Conservation (phyloP, 805 yeast species). For the Grigorovia transvaalensis region DNA sequence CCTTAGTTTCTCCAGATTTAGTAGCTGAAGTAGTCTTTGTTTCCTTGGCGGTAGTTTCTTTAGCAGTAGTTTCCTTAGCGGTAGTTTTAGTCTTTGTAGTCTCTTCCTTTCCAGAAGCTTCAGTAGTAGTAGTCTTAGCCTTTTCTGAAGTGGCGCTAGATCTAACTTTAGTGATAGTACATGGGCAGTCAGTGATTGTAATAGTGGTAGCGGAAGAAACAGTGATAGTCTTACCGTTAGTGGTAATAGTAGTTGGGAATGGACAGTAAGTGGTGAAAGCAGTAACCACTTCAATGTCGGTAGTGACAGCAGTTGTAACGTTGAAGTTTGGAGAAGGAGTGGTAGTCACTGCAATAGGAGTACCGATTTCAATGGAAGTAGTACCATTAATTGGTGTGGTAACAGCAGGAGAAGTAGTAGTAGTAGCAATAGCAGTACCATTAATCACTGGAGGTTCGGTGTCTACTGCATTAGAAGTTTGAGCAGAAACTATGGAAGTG, state of each 20-base stretch:
- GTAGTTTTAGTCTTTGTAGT: conserved; percentile 5
- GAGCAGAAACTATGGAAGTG: background rate
- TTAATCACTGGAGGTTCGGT: too few species aligned
- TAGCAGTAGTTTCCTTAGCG: background rate
- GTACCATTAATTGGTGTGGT: background rate
- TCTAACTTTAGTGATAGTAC: conserved; percentile 39
- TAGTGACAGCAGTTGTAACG: background rate
- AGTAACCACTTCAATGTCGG: conserved; percentile 42
- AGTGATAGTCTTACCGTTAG: conserved; percentile 59
- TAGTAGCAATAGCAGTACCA: background rate
- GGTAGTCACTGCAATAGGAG: background rate
- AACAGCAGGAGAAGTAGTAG: background rate
- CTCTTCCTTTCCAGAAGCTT: conserved; percentile 12
- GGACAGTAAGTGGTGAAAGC: conserved; percentile 80
- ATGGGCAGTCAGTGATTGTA: conserved; percentile 61
- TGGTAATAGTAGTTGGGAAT: conserved; percentile 51
- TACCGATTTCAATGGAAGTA: background rate
- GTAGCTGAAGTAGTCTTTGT: too few species aligned
- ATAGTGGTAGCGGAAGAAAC: conserved; percentile 72
- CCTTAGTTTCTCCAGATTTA: too few species aligned
- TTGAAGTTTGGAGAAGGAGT: background rate
- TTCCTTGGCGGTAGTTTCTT: too few species aligned
- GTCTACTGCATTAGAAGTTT: background rate
- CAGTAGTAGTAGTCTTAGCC: conserved; percentile 2
- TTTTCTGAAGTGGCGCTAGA: background rate